Evolutionary conservation across 2,329 filamentous ascomycete species (phyloP).

Genomic region (Sporothrix pseudoabietina): DNA sequence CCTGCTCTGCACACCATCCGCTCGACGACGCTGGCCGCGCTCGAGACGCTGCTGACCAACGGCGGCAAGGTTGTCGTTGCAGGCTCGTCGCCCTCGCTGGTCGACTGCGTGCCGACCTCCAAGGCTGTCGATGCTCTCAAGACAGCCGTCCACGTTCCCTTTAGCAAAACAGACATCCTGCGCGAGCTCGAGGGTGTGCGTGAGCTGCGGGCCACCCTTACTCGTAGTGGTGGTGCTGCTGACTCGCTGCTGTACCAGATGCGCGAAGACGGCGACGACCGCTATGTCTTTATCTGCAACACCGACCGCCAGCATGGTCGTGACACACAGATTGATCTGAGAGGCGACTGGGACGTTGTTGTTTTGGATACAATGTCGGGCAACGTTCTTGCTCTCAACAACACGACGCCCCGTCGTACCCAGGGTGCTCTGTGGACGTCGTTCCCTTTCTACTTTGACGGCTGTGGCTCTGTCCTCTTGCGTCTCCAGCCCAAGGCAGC

Average conservation of each 20-base stretch:
- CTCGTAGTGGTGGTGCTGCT: neutral
- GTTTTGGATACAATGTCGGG: conserved; percentile 4
- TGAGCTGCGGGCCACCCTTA: neutral
- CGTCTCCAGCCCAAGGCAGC: neutral
- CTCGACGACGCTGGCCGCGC: neutral
- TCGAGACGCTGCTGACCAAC: neutral
- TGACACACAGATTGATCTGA: neutral
- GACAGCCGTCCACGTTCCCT: neutral
- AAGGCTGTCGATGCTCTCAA: neutral
- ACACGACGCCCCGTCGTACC: neutral
- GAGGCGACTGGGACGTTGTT: conserved; percentile 4
- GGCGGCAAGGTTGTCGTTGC: neutral
- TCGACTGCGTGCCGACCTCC: neutral
- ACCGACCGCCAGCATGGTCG: neutral
- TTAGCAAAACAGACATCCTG: neutral
- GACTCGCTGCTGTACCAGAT: conserved; percentile 11
- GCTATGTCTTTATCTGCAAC: conserved; percentile 6
- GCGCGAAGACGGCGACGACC: conserved; percentile 8
- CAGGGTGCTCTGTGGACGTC: conserved; percentile 2
- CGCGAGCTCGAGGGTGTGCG: neutral
- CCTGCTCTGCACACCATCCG: neutral
- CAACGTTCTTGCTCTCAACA: neutral
- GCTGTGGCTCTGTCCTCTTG: neutral
- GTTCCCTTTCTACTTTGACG: neutral
- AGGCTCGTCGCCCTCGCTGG: neutral